A percentile compares a stretch with the other conserved stretches of the same genome.
Conservation (phyloP, 2,329 filamentous ascomycete genomes). For the Phaeophleospora eucalypticola region DNA sequence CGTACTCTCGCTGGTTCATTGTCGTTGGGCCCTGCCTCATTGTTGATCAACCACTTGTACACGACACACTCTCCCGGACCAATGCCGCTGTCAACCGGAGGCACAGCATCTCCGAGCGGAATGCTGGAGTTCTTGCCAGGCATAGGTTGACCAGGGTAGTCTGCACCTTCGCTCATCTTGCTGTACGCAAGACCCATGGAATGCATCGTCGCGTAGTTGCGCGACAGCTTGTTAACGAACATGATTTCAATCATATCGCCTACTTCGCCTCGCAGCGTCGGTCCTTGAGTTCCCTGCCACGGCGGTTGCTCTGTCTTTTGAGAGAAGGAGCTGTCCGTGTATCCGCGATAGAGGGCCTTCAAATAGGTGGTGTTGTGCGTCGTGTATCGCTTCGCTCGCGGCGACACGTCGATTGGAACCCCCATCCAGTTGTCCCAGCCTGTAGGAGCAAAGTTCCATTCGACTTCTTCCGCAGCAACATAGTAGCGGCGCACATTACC, state of each 20-base stretch:
- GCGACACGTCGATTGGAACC: constrained; percentile 20
- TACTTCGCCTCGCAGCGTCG: constrained; percentile 25
- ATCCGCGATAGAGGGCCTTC: constrained; percentile 32
- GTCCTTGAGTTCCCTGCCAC: constrained; percentile 28
- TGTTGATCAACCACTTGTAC: constrained; percentile 26
- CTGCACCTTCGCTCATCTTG: constrained; percentile 23
- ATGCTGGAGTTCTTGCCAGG: constrained; percentile 15
- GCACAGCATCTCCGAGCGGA: constrained; percentile 20
- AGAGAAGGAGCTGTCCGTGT: constrained; percentile 29
- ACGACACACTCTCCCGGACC: constrained; percentile 24
- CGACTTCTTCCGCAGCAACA: constrained; percentile 25
- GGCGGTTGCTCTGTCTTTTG: constrained; percentile 22
- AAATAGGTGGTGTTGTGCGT: constrained; percentile 24
- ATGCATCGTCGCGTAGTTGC: constrained; percentile 28
- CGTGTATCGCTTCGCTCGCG: constrained; percentile 14
- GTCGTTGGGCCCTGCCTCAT: constrained; percentile 14
- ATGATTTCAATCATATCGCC: constrained; percentile 29
- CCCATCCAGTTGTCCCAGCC: constrained; percentile 31
- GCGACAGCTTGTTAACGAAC: constrained; percentile 25
- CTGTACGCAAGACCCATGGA: constrained; percentile 26
- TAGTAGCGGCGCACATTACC: constrained; percentile 26
- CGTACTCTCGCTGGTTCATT: constrained; percentile 14
- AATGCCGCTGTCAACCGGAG: no score
- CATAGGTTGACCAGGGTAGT: constrained; percentile 23
- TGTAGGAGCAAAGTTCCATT: constrained; percentile 27